Evolutionary conservation across 768 basidiomycete species (phyloP).

Genomic region (Suillus plorans): DNA sequence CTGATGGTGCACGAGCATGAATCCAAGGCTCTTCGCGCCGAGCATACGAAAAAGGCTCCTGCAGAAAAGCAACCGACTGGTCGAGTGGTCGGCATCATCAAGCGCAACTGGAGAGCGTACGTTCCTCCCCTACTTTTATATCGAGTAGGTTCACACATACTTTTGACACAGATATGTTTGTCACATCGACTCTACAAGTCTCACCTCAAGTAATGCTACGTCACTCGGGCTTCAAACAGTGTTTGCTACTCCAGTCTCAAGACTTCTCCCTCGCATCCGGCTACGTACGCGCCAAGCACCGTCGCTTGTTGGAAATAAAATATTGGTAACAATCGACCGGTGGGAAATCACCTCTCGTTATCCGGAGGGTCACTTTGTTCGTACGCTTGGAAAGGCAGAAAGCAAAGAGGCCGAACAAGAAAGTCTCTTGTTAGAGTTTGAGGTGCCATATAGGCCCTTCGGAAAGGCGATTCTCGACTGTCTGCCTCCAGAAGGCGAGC

Average conservation of each 20-base stretch:
- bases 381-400: conserved; percentile 86
- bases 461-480: conserved; percentile 94
- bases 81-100: conserved; percentile 85
- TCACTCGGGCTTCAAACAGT: conserved; percentile 88
- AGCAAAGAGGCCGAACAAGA: conserved; percentile 97
- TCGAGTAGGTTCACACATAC: not conserved
- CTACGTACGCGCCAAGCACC: conserved; percentile 95
- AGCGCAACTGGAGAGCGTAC: conserved; percentile 93
- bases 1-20: conserved; percentile 35
- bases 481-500: conserved; percentile 84
- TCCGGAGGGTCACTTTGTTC: conserved; percentile 96
- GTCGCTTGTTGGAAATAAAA: conserved; percentile 85
- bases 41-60: conserved; percentile 26
- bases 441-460: conserved; percentile 94
- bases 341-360: conserved; percentile 89
- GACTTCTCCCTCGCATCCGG: conserved; percentile 89
- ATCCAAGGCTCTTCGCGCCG: conserved; percentile 37
- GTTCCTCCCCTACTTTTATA: conserved; percentile 30
- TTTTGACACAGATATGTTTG: conserved; percentile 74
- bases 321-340: conserved; percentile 91
- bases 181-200: conserved; percentile 88
- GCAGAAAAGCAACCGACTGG: conserved; percentile 87
- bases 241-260: conserved; percentile 91
- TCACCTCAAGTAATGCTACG: conserved; percentile 74
- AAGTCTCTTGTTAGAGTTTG: conserved; percentile 89